Evolutionary conservation across 495 filamentous ascomycete genomes (phyloP), one percentile per base, ranked within the genome.

Genomic region (Talaromyces thailandensis): DNA sequence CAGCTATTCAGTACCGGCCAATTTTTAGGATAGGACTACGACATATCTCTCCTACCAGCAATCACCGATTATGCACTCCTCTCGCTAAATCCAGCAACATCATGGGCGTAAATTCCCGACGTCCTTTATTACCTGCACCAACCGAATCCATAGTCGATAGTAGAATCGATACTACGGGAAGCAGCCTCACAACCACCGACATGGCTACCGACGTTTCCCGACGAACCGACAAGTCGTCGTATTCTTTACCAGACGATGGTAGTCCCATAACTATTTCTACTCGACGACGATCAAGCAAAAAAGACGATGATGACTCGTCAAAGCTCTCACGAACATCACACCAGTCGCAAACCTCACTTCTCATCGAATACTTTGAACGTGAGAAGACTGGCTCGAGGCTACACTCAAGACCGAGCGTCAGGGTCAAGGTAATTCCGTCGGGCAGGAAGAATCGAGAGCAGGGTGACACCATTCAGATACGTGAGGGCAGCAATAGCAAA

Each of bases 341-440:
- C 40, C 80, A 85, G 60, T 94, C 90, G 55, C 92, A 95, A 73
- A 96, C 94, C 45, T 96, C 91, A 56, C 82, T 99, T 57, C 79
- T 99, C 70, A 99, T 99, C 70, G 94, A 99, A 75, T 97, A 97
- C 73, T 99, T 97, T 70, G 93, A 96, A 75, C 91, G 86, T 66
- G 88, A 90, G 58, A 96, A 94, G 73, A 77, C 78, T 60, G 69
- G 76, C 32, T 80, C 84, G 70, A 77, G 56, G 66, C 78, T 78
- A 60, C 81, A 75, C 77, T 88, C 81, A 76, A 75, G 91, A 63
- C 95, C 94, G 2, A 97, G 92, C 76, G 94, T 99, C 50, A 86
- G 94, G 66, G 94, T 99, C 60, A 91, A 93, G 68, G 85, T 99
- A 56, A 96, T 92, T 35, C 94, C 95, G 31, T 94, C 88, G 57